Percentiles rank a stretch among this genome's conserved stretches.
phyloP scores from a whole-genome alignment of 2,329 filamentous ascomycete genomes.

The Clarireedia monteithiana region DNA sequence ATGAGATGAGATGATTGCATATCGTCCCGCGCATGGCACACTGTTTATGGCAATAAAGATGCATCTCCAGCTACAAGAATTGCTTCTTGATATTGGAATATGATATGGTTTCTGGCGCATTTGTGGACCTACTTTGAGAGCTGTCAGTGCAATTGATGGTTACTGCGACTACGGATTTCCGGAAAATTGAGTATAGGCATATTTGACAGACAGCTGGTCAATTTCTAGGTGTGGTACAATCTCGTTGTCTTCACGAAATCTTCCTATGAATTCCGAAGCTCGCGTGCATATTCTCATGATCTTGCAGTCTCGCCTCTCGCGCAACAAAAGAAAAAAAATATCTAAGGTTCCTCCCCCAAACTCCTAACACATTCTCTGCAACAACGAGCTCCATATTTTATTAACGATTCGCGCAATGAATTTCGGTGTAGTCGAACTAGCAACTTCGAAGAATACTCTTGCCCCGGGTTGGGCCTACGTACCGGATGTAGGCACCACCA shows the following conservation, averaged over 20 bases:
- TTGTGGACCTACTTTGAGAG: too few relatives aligned
- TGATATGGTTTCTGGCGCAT: too few relatives aligned
- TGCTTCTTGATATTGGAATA: too few relatives aligned
- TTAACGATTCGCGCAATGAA: conserved; percentile 41
- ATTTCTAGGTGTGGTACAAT: too few relatives aligned
- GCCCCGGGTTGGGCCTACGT: conserved; percentile 93
- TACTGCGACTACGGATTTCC: too few relatives aligned
- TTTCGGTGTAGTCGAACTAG: conserved; percentile 76
- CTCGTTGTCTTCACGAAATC: too few relatives aligned
- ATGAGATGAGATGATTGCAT: background rate
- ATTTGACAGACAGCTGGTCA: too few relatives aligned
- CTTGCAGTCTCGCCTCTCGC: background rate
- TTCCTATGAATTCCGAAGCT: background rate
- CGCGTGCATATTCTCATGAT: too few relatives aligned
- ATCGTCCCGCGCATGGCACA: background rate
- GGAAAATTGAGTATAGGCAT: too few relatives aligned
- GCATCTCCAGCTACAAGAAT: background rate
- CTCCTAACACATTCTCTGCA: background rate
- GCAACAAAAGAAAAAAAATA: background rate
- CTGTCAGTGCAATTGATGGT: too few relatives aligned
- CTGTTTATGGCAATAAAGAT: background rate
- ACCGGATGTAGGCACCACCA: conserved; percentile 55
- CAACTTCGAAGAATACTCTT: conserved; percentile 56
- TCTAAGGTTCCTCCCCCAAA: background rate
- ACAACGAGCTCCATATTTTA: background rate